Evolutionary conservation across 2,329 filamentous ascomycete species (phyloP).

Genomic region (Trichoderma oligosporum): DNA sequence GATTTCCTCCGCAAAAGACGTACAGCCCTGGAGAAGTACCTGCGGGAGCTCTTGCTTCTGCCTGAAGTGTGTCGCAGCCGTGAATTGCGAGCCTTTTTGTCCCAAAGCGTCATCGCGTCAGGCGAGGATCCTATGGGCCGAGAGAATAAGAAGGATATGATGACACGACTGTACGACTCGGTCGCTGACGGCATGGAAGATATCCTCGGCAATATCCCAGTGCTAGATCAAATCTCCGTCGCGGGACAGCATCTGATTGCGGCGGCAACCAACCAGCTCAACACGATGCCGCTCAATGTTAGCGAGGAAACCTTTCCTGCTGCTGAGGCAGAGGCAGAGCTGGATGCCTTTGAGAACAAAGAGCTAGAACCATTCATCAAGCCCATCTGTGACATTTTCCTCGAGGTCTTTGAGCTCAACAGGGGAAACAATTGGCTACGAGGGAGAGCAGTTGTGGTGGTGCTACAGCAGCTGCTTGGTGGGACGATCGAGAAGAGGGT

Average conservation of each 20-base stretch:
- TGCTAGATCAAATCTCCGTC: conserved; percentile 87
- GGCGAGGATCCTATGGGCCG: conserved; percentile 54
- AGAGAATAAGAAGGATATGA: conserved; percentile 77
- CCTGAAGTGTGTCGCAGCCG: conserved; percentile 93
- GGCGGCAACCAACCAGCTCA: conserved; percentile 64
- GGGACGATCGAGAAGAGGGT: conserved; percentile 96
- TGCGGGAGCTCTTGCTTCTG: conserved; percentile 74
- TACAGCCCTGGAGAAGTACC: conserved; percentile 77
- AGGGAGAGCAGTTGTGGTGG: conserved; percentile 90
- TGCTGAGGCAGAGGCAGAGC: conserved; percentile 85
- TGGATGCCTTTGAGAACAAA: conserved; percentile 86
- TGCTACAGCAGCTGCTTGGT: conserved; percentile 90
- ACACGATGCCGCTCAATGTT: conserved; percentile 49
- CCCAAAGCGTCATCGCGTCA: conserved; percentile 73
- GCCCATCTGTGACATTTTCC: conserved; percentile 94
- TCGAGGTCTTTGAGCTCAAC: conserved; percentile 93
- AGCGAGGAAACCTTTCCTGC: conserved; percentile 50
- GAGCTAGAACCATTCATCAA: conserved; percentile 95
- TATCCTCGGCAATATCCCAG: conserved; percentile 91
- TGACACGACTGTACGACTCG: conserved; percentile 91
- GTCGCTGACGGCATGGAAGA: conserved; percentile 98
- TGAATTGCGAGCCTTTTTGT: conserved; percentile 87
- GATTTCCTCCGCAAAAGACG: conserved; percentile 92
- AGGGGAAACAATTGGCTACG: conserved; percentile 96
- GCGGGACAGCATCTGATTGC: conserved; percentile 89